Base-by-base conservation (phyloP, 768 basidiomycete species). In the Amanita jacksonii region DNA sequence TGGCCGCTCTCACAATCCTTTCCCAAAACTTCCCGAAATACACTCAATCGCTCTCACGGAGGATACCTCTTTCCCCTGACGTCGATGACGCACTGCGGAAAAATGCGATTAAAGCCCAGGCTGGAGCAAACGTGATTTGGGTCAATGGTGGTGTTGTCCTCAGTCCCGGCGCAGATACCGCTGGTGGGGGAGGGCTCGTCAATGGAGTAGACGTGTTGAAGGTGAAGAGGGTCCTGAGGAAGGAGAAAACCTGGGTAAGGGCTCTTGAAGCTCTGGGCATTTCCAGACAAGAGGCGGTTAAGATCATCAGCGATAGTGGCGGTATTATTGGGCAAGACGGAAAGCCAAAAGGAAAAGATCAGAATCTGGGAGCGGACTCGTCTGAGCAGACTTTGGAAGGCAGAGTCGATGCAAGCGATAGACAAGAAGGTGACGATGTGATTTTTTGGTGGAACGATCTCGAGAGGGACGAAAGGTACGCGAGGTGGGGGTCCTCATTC, bases 371-470 rank as follows among this genome's bases (percentile, higher is more conserved):
- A 25, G 33, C 43, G 10, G 10, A 2, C n/a, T 19, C 15, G 18
- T 27, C n/a, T 9, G 43, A 44, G 10, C 24, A 35, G 27, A 66
- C 70, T 4, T 52, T 77, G 41, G 83, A 86, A 43, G 87, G 82
- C 1, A 51, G 96, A n/a, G 83, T 94, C 46, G 96, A 98, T 60
- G 84, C 91, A 1, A 90, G 85, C 46, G 94, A 99, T 61, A 68
- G 87, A 13, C 54, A 57, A 3, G 96, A 99, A 57, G 88, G 75
- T 1, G 89, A 82, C 0, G 70, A 64, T 27, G 70, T 85, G 3
- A 72, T 93, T 30, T 56, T 81, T 1, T 98, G 87, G 77, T 86
- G 84, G 82, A 99, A 98, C 59, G 81, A 99, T 56, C 62, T 98
- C 15, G 83, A 88, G 64, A 85, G 77, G 50, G 96, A 98, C 60